Base-by-base conservation (phyloP, 179 eudicot species). In the Dionaea muscipula region DNA sequence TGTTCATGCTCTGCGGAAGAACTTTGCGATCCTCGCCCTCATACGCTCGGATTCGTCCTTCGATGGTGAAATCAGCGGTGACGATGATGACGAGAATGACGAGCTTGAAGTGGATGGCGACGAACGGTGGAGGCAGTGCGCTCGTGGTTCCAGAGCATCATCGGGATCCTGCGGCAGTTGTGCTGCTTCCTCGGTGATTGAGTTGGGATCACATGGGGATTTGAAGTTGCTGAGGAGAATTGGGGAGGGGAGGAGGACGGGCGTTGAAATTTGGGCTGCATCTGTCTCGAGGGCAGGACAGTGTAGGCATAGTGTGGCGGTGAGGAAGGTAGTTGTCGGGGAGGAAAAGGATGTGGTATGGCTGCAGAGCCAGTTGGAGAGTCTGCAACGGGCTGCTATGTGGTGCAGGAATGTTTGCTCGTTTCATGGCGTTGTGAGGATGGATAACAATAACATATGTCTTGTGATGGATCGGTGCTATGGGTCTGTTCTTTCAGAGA, bases 321-420 rank as follows among this genome's bases (percentile, higher is more conserved):
- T 91, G 56, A 77, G 84, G 83, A 86, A 77, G 72, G 88, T 82
- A 45, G 74, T 41, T 51, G 51, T 80, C 1, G 78, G 62, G 61
- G 95, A 78, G 55, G 91, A 79, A 23, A 75, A 62, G 70, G 98
- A 91, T 62, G 70, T 74, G 68, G 82, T 62, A 48, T 87, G 95
- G 98, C 78, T 87, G 55, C 82, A 73, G 70, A 73, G 52, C 3
- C 84, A 82, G 65, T 74, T 91, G 35, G 98, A 91, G 77, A 68
- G 58, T 46, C 66, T 91, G 62, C 68, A 95, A 60, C 75, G 81
- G 60, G 60, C 76, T 0, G 78, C 98, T 0, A 84, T 84, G 84
- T 91, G 98, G 98, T 91, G 98, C 55, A 56, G 98, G 71, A 88
- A 84, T 71, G 95, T 91, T 15, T 86, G 95, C 53, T 68, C 73